A percentile compares a stretch with the other conserved stretches of the same genome.
Evolutionary conservation across 768 basidiomycete species (phyloP).

Genomic region (Tricholoma flavovirens): DNA sequence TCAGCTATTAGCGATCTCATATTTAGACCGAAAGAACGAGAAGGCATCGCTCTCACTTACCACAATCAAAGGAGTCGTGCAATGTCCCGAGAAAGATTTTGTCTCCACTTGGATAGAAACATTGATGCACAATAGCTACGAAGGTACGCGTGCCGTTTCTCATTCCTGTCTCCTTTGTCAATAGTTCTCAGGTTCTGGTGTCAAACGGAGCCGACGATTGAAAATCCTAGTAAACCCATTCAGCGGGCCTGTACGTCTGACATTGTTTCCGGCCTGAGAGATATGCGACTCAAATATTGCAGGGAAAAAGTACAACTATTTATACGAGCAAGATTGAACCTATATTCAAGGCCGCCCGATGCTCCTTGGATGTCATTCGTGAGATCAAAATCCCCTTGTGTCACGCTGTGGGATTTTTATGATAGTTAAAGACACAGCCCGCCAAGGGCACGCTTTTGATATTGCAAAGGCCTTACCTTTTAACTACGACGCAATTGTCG

Average conservation of each 20-base stretch:
- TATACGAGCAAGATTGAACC: constrained; percentile 63
- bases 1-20: constrained; percentile 41
- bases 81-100: constrained; percentile 25
- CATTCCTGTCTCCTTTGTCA: background rate
- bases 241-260: constrained; percentile 61
- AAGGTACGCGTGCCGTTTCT: constrained; percentile 37
- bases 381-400: constrained; percentile 38
- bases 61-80: constrained; percentile 38
- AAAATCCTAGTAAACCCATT: constrained; percentile 75
- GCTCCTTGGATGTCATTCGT: constrained; percentile 59
- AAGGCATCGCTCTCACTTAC: constrained; percentile 33
- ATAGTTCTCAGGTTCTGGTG: constrained; percentile 29
- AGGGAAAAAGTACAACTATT: constrained; percentile 58
- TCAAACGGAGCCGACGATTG: constrained; percentile 50
- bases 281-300: constrained; percentile 2
- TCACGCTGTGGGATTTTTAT: background rate
- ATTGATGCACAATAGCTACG: constrained; percentile 55
- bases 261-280: background rate
- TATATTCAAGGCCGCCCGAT: constrained; percentile 62
- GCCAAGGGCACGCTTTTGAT: constrained; percentile 58
- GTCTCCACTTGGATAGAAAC: constrained; percentile 48
- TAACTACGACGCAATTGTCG: constrained; percentile 64
- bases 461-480: constrained; percentile 52
- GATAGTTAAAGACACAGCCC: constrained; percentile 49
- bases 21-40: constrained; percentile 41